These are phyloP conservation scores for Hygrophoropsis aurantiaca DNA, from an alignment of 768 basidiomycete genomes.

Conservation along the genomic window DNA sequence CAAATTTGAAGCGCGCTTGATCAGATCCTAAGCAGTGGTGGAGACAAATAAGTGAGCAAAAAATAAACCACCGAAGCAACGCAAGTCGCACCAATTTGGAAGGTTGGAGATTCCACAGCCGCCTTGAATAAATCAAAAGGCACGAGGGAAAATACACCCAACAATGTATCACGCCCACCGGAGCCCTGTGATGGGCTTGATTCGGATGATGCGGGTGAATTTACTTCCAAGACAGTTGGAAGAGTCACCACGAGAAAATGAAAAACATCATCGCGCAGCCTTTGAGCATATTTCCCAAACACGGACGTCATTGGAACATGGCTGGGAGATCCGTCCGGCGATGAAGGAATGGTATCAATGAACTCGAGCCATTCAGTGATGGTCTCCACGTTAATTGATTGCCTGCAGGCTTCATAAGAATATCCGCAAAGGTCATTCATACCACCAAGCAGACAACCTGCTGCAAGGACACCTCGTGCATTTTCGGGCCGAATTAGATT, in stretches of 20 bases:
- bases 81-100: constrained; percentile 65
- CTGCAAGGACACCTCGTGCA: constrained; percentile 82
- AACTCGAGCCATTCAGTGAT: constrained; percentile 80
- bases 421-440: constrained; percentile 84
- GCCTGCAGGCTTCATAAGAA: constrained; percentile 75
- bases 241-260: constrained; percentile 75
- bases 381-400: constrained; percentile 73
- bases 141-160: constrained; percentile 74
- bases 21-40: constrained; percentile 57
- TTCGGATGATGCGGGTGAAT: constrained; percentile 39
- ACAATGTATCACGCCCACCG: constrained; percentile 63
- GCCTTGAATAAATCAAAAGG: constrained; percentile 89
- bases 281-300: constrained; percentile 77
- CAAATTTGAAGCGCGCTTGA: constrained; percentile 88
- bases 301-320: constrained; percentile 51
- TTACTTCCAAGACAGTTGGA: constrained; percentile 62
- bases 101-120: constrained; percentile 75
- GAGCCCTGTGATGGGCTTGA: constrained; percentile 34
- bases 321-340: constrained; percentile 49
- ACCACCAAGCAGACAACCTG: constrained; percentile 80
- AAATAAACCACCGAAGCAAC: constrained; percentile 6
- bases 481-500: constrained; percentile 72
- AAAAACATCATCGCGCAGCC: constrained; percentile 74
- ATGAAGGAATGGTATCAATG: constrained; percentile 53
- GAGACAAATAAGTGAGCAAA: constrained; percentile 11